phyloP scores from a whole-genome alignment of 164 flowering plant genomes.

The Kingdonia uniflora region DNA sequence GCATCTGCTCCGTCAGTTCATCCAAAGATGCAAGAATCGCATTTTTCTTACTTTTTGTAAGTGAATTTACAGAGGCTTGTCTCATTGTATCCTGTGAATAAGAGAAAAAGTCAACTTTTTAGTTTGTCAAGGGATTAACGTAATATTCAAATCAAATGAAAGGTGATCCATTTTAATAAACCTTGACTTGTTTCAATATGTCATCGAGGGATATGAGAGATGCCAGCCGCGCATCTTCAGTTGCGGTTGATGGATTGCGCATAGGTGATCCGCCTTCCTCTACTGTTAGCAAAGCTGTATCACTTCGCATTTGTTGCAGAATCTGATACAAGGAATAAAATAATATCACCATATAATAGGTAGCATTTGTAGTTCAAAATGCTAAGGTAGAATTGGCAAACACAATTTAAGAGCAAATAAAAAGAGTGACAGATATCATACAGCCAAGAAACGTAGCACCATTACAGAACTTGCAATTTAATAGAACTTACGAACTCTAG shows the following conservation, averaged over 20 bases:
- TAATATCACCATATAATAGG: background rate
- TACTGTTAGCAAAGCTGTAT: slow-evolving; percentile 48
- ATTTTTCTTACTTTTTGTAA: slow-evolving; percentile 67
- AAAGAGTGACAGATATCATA: too few relatives aligned
- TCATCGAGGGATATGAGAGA: slow-evolving; percentile 92
- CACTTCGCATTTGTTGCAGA: slow-evolving; percentile 87
- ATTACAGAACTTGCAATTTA: too few relatives aligned
- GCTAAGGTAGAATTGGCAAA: too few relatives aligned
- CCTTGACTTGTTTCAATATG: slow-evolving; percentile 93
- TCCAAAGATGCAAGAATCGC: slow-evolving; percentile 64
- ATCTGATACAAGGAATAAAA: slow-evolving; percentile 34
- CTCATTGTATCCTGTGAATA: slow-evolving; percentile 62
- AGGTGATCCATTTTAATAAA: slow-evolving; percentile 11
- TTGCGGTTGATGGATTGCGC: slow-evolving; percentile 79
- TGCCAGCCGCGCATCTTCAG: slow-evolving; percentile 94
- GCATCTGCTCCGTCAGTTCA: slow-evolving; percentile 77
- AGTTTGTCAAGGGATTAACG: too few relatives aligned
- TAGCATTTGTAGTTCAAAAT: too few relatives aligned
- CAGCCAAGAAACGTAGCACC: too few relatives aligned
- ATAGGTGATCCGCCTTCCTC: slow-evolving; percentile 74
- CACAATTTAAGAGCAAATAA: too few relatives aligned
- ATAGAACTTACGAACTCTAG: too few relatives aligned
- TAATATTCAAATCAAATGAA: too few relatives aligned
- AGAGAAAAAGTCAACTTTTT: background rate
- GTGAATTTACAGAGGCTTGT: slow-evolving; percentile 47